These are phyloP conservation scores for Porogramme epimiltina DNA, from an alignment of 1,284 basidiomycete genomes.

Conservation along the genomic window DNA sequence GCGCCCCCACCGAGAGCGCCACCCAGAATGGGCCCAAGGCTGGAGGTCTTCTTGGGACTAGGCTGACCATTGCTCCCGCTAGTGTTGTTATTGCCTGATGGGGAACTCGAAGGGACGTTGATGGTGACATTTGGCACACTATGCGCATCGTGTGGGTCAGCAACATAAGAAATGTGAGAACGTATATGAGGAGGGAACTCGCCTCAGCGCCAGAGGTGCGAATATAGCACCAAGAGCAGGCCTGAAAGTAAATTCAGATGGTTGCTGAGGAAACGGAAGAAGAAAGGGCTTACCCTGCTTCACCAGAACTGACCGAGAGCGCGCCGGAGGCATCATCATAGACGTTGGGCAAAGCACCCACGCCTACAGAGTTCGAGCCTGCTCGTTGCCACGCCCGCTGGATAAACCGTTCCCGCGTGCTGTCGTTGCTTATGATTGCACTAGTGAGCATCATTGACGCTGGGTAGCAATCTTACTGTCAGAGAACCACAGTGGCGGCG, in stretches of 20 bases:
- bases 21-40: constrained; percentile 14
- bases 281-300: constrained; percentile 9
- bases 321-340: constrained; percentile 19
- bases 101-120: neutral
- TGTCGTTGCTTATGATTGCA: neutral
- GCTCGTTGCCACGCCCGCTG: constrained; percentile 16
- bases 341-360: constrained; percentile 17
- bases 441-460: neutral
- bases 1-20: constrained; percentile 23
- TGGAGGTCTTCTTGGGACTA: too few species aligned
- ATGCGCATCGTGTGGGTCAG: constrained; percentile 10
- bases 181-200: neutral
- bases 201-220: constrained; percentile 25
- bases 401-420: neutral
- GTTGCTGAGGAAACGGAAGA: neutral
- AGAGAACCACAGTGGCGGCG: neutral
- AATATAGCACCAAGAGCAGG: constrained; percentile 25
- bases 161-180: constrained; percentile 16
- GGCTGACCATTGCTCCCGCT: too few species aligned
- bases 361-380: constrained; percentile 21
- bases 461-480: neutral
- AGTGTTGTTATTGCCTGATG: too few species aligned
- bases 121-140: too few species aligned
- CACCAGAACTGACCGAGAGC: constrained; percentile 8
- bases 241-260: constrained; percentile 10